A percentile compares a stretch with the other conserved stretches of the same genome.
These are phyloP conservation scores for Amyloporia xantha DNA, from an alignment of 768 basidiomycete genomes.

Conservation along the genomic window DNA sequence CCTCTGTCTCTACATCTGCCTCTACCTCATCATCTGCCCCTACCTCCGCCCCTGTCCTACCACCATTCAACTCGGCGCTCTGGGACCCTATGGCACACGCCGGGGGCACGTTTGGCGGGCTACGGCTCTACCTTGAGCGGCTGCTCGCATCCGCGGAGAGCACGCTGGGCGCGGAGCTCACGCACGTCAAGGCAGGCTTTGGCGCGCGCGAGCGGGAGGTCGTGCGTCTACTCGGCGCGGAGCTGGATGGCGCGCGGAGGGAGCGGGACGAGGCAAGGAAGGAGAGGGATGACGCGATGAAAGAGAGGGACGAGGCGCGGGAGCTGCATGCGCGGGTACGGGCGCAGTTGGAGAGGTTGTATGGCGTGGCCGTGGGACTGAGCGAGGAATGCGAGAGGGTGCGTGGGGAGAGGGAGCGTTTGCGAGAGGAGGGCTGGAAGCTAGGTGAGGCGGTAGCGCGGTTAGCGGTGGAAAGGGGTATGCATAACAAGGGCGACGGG, in stretches of 20 bases:
- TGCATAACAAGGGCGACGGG: not conserved
- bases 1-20: too few species aligned
- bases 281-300: not conserved
- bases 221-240: not conserved
- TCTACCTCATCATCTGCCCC: too few species aligned
- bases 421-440: not conserved
- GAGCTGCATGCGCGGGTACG: not conserved
- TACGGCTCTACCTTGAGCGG: not conserved
- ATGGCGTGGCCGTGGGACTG: not conserved
- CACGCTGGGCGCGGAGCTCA: not conserved
- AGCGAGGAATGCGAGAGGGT: constrained; percentile 1
- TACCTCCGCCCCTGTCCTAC: too few species aligned
- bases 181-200: not conserved
- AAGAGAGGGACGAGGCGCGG: not conserved
- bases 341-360: not conserved
- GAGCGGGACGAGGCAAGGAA: not conserved
- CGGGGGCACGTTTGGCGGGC: not conserved
- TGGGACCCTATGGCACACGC: constrained; percentile 1
- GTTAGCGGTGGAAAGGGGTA: not conserved
- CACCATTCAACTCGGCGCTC: not conserved
- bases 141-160: not conserved
- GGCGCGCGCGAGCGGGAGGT: not conserved
- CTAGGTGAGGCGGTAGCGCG: constrained; percentile 3
- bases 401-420: not conserved
- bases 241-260: not conserved